These are phyloP conservation scores for Mercurialis annua DNA, from an alignment of 345 rosid species.

Conservation along the genomic window DNA sequence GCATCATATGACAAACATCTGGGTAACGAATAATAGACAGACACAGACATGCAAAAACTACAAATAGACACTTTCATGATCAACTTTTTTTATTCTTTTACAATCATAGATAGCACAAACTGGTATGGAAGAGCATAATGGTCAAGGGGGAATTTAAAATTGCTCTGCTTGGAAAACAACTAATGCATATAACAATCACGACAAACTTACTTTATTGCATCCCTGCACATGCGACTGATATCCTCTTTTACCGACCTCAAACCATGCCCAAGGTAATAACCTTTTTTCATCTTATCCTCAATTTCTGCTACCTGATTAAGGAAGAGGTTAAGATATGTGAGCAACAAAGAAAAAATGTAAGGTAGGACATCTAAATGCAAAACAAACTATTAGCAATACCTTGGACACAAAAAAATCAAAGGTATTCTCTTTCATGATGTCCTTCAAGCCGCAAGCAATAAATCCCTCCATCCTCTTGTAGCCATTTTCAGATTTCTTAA, in stretches of 20 bases:
- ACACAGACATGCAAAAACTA: neutral
- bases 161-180: no score
- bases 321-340: constrained; percentile 21
- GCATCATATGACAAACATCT: constrained; percentile 21
- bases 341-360: constrained; percentile 17
- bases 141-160: neutral
- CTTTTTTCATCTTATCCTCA: constrained; percentile 73
- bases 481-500: constrained; percentile 79
- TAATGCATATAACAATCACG: no score
- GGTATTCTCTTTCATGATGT: constrained; percentile 90
- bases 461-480: constrained; percentile 92
- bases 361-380: neutral
- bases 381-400: constrained; percentile 42
- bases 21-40: neutral
- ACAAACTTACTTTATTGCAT: constrained; percentile 82
- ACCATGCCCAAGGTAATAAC: constrained; percentile 83
- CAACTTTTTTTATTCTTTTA: no score
- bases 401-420: constrained; percentile 81
- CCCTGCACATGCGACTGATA: constrained; percentile 96
- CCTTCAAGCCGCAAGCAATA: constrained; percentile 79
- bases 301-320: constrained; percentile 75
- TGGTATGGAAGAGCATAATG: neutral
- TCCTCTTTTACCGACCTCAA: constrained; percentile 87
- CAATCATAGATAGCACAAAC: no score
- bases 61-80: no score